These are phyloP conservation scores for Oehlia diaphana DNA, from an alignment of 192 early-diverging fungal species.

Conservation along the genomic window DNA sequence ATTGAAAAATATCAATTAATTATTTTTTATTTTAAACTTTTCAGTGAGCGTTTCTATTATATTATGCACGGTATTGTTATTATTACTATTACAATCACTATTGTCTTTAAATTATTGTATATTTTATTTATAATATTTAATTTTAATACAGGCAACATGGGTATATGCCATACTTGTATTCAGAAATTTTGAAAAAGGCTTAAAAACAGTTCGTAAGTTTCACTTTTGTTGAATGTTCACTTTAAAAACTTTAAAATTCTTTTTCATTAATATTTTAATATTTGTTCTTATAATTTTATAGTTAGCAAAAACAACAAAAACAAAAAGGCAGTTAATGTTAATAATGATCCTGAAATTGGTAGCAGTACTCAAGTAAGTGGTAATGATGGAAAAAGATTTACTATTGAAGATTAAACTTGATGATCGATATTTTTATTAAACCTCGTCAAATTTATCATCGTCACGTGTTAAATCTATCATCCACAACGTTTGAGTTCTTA, in stretches of 20 bases:
- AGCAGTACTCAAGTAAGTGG: not conserved
- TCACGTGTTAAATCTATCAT: no score
- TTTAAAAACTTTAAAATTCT: not conserved
- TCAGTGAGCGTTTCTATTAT: not conserved
- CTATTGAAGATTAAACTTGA: not conserved
- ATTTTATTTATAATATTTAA: not conserved
- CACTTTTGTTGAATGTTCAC: not conserved
- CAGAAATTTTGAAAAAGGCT: slow-evolving; percentile 7
- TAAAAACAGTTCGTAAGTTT: not conserved
- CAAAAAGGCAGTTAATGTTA: not conserved
- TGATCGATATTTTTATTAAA: no score
- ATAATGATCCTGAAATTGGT: not conserved
- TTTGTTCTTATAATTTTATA: not conserved
- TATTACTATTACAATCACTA: not conserved
- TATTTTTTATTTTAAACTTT: not conserved
- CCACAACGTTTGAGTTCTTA: no score
- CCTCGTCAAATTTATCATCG: no score
- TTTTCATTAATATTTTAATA: not conserved
- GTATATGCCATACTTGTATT: not conserved
- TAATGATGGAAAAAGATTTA: not conserved
- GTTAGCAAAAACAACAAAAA: not conserved
- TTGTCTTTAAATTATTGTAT: no score
- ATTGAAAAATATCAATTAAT: not conserved
- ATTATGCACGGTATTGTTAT: not conserved
- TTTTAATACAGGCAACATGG: not conserved